These are phyloP conservation scores for Melastoma malabathricum DNA, from an alignment of 345 rosid genomes.

Conservation along the genomic window DNA sequence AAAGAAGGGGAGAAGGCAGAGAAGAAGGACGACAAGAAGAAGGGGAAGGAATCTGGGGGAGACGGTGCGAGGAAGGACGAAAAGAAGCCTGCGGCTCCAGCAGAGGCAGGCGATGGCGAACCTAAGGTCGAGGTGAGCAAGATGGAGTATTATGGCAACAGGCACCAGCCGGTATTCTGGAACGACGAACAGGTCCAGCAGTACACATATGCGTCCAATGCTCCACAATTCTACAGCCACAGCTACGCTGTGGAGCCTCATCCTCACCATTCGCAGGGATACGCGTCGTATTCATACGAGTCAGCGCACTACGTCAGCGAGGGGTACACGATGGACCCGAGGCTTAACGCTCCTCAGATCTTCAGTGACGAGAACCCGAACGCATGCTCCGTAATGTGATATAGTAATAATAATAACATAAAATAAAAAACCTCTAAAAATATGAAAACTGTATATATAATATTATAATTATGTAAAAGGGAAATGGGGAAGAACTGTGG, in stretches of 20 bases:
- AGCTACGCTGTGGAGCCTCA: not conserved
- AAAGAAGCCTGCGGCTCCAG: not conserved
- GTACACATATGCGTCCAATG: too few species aligned
- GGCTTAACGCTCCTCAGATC: slow-evolving; percentile 9
- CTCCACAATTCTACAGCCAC: slow-evolving; percentile 1
- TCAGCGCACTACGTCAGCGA: not conserved
- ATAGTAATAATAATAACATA: not conserved
- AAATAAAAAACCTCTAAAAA: not conserved
- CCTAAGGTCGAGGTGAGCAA: slow-evolving; percentile 39
- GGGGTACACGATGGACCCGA: slow-evolving; percentile 8
- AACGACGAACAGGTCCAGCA: slow-evolving; percentile 5
- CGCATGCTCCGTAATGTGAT: slow-evolving; percentile 10
- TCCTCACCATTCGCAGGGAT: not conserved
- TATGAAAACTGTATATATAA: not conserved
- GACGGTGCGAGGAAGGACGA: slow-evolving; percentile 10
- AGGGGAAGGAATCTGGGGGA: slow-evolving; percentile 20
- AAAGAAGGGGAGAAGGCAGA: slow-evolving; percentile 21
- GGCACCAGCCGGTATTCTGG: slow-evolving; percentile 10
- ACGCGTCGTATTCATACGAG: not conserved
- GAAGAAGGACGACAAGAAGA: slow-evolving; percentile 23
- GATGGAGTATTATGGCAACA: slow-evolving; percentile 27
- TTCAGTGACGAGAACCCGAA: slow-evolving; percentile 14
- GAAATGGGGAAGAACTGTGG: not conserved
- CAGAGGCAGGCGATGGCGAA: not conserved
- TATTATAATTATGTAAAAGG: not conserved